Base-by-base conservation (phyloP, 768 basidiomycete genomes). In the Chiua virens region DNA sequence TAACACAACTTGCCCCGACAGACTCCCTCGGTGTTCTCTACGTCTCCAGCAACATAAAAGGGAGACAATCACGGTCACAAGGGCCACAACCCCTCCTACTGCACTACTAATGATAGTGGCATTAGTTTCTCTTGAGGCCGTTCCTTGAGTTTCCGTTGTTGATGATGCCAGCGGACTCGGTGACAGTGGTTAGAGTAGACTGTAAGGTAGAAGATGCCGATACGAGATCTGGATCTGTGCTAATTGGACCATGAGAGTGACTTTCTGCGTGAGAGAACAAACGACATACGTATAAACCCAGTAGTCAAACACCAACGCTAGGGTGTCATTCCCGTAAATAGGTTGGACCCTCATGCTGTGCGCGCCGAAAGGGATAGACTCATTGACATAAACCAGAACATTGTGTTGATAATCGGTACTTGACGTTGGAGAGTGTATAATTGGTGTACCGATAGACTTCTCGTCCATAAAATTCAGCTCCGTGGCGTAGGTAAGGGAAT, bases 261-360 rank as follows among this genome's bases (percentile, higher is more conserved):
- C 6, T 3, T 7, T 11, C 5, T 10, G 20, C 13, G n/a, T 13
- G 7, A 39, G 11, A 4, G 17, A n/a, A n/a, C n/a, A 15, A 44
- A 18, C 8, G 21, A 50, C 59, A 6, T 17, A 59, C 56, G 50
- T 58, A 28, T 61, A 61, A 25, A 58, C 44, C 3, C 54, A 34
- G 34, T 61, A 61, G 25, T 60, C 58, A 20, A 57, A n/a, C 2
- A 59, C 55, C 50, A 55, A 34, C 18, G 53, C 42, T 0, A 11
- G 0, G 5, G 17, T 20, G 8, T n/a, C n/a, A n/a, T 18, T 27
- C 0, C 35, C 2, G 7, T 46, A 11, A 23, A 30, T 18, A 1
- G 59, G 55, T 8, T 36, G 18, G 6, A 61, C 27, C 10, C 3
- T 3, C 47, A 61, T 50, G 3, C 1, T 42, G 21, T 61, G 52